A percentile compares a stretch with the other conserved stretches of the same genome.
Evolutionary conservation across 768 basidiomycete genomes (phyloP).

Genomic region (Phanerochaete sordida): DNA sequence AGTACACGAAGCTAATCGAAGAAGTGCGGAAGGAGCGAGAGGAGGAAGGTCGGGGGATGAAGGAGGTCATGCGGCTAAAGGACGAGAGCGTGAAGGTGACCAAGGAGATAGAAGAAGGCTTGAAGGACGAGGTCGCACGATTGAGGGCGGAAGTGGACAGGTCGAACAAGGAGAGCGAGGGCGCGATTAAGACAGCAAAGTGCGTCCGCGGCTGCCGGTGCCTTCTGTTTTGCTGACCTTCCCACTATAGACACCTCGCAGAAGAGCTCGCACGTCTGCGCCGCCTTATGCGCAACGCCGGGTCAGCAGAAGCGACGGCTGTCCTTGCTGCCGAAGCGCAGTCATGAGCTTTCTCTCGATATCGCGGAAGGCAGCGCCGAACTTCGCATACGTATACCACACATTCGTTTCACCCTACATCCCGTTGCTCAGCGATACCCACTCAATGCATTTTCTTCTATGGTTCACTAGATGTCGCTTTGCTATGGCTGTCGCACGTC

Average conservation of each 20-base stretch:
- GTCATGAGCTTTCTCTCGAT: not conserved
- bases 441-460: not conserved
- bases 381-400: not conserved
- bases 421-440: not conserved
- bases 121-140: slow-evolving; percentile 52
- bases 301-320: not conserved
- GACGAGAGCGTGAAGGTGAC: slow-evolving; percentile 46
- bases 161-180: slow-evolving; percentile 51
- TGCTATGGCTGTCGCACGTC: not conserved
- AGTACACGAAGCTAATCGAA: slow-evolving; percentile 63
- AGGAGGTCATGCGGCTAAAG: slow-evolving; percentile 46
- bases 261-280: slow-evolving; percentile 65
- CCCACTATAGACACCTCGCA: slow-evolving; percentile 45
- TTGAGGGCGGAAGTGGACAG: slow-evolving; percentile 53
- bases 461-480: not conserved
- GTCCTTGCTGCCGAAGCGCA: not conserved
- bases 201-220: slow-evolving; percentile 29
- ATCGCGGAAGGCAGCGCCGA: not conserved
- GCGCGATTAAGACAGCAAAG: slow-evolving; percentile 60
- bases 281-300: slow-evolving; percentile 60
- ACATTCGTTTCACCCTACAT: not conserved
- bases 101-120: slow-evolving; percentile 58
- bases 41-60: slow-evolving; percentile 42
- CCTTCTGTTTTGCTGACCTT: not conserved
- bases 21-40: slow-evolving; percentile 54